These are phyloP conservation scores for Ricinus communis DNA, from an alignment of 345 rosid species.

Conservation along the genomic window DNA sequence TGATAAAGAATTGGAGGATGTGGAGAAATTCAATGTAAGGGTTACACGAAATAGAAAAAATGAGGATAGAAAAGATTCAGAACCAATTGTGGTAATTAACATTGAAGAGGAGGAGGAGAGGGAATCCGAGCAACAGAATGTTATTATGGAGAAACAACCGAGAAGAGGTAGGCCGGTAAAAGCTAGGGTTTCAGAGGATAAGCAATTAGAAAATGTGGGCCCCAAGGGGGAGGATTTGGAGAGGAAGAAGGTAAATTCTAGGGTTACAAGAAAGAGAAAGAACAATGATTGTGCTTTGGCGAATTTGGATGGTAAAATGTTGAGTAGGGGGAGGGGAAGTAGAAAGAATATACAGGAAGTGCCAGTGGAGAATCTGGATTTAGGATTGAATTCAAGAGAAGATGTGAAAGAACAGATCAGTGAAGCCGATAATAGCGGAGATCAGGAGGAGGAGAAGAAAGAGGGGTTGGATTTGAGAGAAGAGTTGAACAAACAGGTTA, in stretches of 20 bases:
- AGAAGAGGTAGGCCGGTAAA: slow-evolving; percentile 28
- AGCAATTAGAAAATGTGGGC: slow-evolving; percentile 2
- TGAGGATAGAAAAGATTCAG: no score
- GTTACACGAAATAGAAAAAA: slow-evolving; percentile 24
- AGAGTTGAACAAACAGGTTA: background rate
- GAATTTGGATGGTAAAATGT: slow-evolving; percentile 28
- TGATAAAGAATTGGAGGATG: slow-evolving; percentile 15
- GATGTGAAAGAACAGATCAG: background rate
- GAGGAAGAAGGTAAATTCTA: slow-evolving; percentile 14
- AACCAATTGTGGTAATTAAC: background rate
- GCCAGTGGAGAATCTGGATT: slow-evolving; percentile 1
- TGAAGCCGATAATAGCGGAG: background rate
- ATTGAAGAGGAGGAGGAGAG: background rate
- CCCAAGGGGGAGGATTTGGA: background rate
- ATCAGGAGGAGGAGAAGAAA: background rate
- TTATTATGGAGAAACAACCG: slow-evolving; percentile 4
- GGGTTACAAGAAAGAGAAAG: slow-evolving; percentile 27
- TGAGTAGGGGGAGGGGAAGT: slow-evolving; percentile 9
- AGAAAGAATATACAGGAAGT: slow-evolving; percentile 25
- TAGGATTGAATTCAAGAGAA: background rate
- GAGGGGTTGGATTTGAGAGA: background rate
- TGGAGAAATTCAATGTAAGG: slow-evolving; percentile 13
- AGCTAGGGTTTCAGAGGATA: slow-evolving; percentile 13
- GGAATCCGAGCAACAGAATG: background rate
- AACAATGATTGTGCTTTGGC: slow-evolving; percentile 4